A percentile compares a stretch with the other conserved stretches of the same genome.
Evolutionary conservation across 768 basidiomycete species (phyloP).

Genomic region (Kwoniella shandongensis): DNA sequence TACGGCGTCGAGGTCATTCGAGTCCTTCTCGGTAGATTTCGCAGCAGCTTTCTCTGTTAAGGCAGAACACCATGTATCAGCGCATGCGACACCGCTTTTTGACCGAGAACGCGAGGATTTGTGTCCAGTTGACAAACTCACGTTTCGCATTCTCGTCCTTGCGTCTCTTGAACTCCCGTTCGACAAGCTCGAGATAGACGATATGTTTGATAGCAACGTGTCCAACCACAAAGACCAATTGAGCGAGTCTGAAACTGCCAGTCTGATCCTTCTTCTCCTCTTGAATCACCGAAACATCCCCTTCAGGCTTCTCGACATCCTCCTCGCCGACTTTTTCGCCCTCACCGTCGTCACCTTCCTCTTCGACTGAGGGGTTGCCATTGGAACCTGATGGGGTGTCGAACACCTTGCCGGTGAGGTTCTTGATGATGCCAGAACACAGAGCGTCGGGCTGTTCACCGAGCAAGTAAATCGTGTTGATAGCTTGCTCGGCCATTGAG

Average conservation of each 20-base stretch:
- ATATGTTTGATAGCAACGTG: slow-evolving; percentile 98
- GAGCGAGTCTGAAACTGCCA: slow-evolving; percentile 83
- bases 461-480: slow-evolving; percentile 92
- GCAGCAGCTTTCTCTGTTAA: slow-evolving; percentile 60
- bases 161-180: slow-evolving; percentile 92
- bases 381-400: slow-evolving; percentile 13
- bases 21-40: slow-evolving; percentile 55
- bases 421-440: slow-evolving; percentile 76
- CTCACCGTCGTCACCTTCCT: slow-evolving; percentile 3
- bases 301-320: not conserved
- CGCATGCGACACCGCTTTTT: too few relatives aligned
- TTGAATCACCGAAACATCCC: not conserved
- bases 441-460: slow-evolving; percentile 88
- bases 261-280: slow-evolving; percentile 53
- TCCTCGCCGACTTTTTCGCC: not conserved
- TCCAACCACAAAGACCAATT: slow-evolving; percentile 91
- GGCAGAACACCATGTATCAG: too few relatives aligned
- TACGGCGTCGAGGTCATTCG: slow-evolving; percentile 93
- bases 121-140: slow-evolving; percentile 52
- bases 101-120: not conserved
- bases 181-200: slow-evolving; percentile 90
- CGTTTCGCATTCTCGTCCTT: slow-evolving; percentile 85
- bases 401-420: slow-evolving; percentile 75
- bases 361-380: slow-evolving; percentile 5
- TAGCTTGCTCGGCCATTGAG: slow-evolving; percentile 89